Conservation (phyloP, 441 rosid genomes). For the Populus trichocarpa region DNA sequence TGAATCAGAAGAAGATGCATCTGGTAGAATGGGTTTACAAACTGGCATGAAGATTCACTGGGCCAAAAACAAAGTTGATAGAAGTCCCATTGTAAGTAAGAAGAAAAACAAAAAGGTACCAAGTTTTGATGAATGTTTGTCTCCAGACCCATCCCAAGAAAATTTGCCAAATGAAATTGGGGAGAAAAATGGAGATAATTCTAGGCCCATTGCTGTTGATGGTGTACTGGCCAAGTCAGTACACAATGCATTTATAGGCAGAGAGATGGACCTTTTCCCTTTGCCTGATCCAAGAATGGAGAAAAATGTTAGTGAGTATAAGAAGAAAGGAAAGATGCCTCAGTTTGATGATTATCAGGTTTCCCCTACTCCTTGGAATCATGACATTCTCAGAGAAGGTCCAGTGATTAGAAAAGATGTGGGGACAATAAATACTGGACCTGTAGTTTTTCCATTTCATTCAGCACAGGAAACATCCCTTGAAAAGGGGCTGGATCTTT, state of each 20-base stretch:
- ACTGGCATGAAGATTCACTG: constrained; percentile 29
- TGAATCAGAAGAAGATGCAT: constrained; percentile 35
- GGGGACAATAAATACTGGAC: constrained; percentile 23
- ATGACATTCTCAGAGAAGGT: constrained; percentile 34
- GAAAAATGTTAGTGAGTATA: constrained; percentile 24
- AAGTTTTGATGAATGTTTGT: constrained; percentile 32
- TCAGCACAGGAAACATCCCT: constrained; percentile 28
- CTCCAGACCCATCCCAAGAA: constrained; percentile 30
- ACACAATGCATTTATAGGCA: constrained; percentile 25
- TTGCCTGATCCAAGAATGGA: constrained; percentile 38
- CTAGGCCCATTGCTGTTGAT: constrained; percentile 22
- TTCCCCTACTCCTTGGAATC: constrained; percentile 31
- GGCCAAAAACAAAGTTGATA: constrained; percentile 38
- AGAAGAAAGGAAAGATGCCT: constrained; percentile 40
- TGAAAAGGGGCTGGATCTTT: constrained; percentile 36
- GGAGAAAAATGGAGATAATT: constrained; percentile 24
- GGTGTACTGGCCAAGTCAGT: constrained; percentile 21
- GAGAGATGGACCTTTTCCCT: constrained; percentile 37
- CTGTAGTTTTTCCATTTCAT: constrained; percentile 28
- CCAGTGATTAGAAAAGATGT: constrained; percentile 27
- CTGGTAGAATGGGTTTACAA: constrained; percentile 26
- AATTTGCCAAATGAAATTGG: constrained; percentile 30
- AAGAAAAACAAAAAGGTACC: constrained; percentile 47
- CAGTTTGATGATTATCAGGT: constrained; percentile 32
- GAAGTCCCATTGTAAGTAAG: constrained; percentile 35